phyloP scores from a whole-genome alignment of 345 rosid genomes.

The Syzygium jambos region DNA sequence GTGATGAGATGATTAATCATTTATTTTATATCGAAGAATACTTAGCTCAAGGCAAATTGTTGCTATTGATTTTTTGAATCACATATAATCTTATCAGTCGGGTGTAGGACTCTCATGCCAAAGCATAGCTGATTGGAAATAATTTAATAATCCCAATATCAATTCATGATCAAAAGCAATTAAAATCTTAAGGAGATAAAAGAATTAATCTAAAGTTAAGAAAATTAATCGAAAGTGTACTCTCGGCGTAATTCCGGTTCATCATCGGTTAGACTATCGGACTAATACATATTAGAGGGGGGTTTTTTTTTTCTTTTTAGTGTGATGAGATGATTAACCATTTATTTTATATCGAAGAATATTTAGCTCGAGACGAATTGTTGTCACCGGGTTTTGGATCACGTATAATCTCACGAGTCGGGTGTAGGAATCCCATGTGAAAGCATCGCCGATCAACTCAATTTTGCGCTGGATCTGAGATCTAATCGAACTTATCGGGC shows the following conservation, averaged over 20 bases:
- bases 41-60: neutral
- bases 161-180: neutral
- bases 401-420: neutral
- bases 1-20: neutral
- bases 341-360: neutral
- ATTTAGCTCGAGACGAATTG: neutral
- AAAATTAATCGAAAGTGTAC: neutral
- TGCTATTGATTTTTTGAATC: neutral
- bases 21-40: neutral
- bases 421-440: neutral
- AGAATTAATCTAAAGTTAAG: neutral
- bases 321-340: neutral
- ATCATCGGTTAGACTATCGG: accelerated
- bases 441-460: neutral
- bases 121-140: neutral
- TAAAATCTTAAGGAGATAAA: neutral
- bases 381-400: neutral
- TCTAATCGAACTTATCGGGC: neutral
- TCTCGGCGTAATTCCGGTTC: neutral
- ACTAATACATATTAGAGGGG: neutral
- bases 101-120: neutral
- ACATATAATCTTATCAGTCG: neutral
- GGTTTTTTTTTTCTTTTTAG: neutral
- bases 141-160: neutral
- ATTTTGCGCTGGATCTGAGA: neutral